A percentile compares a stretch with the other conserved stretches of the same genome.
phyloP scores from a whole-genome alignment of 2,329 filamentous ascomycete species.

The Ascochyta fabae region DNA sequence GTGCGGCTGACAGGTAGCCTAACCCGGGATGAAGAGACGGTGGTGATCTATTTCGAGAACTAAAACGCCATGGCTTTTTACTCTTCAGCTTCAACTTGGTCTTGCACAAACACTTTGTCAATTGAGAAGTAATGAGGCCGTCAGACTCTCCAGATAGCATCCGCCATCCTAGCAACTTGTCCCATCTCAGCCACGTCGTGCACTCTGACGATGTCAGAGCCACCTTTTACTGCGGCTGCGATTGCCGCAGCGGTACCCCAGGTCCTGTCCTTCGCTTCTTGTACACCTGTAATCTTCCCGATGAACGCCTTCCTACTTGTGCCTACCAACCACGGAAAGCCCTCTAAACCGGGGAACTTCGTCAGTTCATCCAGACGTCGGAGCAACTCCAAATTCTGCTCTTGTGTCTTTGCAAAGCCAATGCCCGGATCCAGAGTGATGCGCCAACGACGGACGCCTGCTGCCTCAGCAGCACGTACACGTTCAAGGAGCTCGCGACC shows the following conservation, averaged over 20 bases:
- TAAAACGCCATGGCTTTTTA: neutral
- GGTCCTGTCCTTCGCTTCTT: slow-evolving; percentile 70
- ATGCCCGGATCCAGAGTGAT: slow-evolving; percentile 94
- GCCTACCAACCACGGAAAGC: slow-evolving; percentile 87
- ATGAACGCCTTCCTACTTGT: slow-evolving; percentile 90
- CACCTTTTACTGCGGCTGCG: slow-evolving; percentile 81
- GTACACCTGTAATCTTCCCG: slow-evolving; percentile 78
- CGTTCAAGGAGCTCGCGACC: slow-evolving; percentile 72
- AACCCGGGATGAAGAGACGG: neutral
- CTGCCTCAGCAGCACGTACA: slow-evolving; percentile 75
- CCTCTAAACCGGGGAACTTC: slow-evolving; percentile 60
- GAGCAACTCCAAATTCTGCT: slow-evolving; percentile 83
- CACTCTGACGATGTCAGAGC: slow-evolving; percentile 89
- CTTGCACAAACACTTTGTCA: neutral
- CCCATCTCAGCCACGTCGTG: slow-evolving; percentile 90
- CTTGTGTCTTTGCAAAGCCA: slow-evolving; percentile 85
- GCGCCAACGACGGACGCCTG: slow-evolving; percentile 88
- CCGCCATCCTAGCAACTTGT: slow-evolving; percentile 82
- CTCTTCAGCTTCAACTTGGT: neutral
- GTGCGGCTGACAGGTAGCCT: slow-evolving; percentile 11
- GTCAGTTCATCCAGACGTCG: slow-evolving; percentile 67
- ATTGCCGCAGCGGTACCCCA: slow-evolving; percentile 92
- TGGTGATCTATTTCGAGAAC: slow-evolving; percentile 5
- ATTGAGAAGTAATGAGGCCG: neutral
- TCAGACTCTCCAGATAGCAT: slow-evolving; percentile 79